Conservation (phyloP, 495 filamentous ascomycete species). For the Pyrenula aspistea region DNA sequence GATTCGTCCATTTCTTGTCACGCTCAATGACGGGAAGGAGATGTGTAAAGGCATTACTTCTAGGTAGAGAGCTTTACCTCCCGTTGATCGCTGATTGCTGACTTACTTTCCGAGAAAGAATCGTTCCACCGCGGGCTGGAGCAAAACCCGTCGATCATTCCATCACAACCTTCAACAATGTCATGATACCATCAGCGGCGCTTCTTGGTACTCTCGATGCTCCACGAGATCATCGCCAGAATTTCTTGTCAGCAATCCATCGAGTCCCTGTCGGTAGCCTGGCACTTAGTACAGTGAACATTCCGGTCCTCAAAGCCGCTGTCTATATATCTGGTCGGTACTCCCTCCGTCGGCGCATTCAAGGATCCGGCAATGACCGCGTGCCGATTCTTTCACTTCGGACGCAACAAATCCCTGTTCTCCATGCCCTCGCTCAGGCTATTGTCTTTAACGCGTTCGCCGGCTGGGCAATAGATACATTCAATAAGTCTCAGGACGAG, state of each 20-base stretch:
- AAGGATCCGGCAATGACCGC: constrained; percentile 4
- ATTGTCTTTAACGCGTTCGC: constrained; percentile 18
- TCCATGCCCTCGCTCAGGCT: constrained; percentile 16
- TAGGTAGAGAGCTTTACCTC: constrained; percentile 4
- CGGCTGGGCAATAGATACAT: constrained; percentile 6
- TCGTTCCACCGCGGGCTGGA: constrained; percentile 14
- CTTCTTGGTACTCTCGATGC: constrained; percentile 15
- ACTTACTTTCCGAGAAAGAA: background rate
- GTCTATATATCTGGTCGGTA: constrained; percentile 18
- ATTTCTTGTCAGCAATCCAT: constrained; percentile 17
- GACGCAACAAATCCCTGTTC: constrained; percentile 22
- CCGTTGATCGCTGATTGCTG: constrained; percentile 2
- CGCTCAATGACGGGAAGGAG: constrained; percentile 14
- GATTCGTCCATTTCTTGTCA: constrained; percentile 22
- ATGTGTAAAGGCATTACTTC: constrained; percentile 21
- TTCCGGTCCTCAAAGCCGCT: constrained; percentile 13
- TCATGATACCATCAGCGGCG: constrained; percentile 14
- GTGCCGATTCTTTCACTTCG: constrained; percentile 20
- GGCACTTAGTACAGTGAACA: constrained; percentile 9
- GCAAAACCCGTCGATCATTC: constrained; percentile 21
- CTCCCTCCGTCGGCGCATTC: constrained; percentile 17
- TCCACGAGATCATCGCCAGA: constrained; percentile 7
- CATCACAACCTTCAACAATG: constrained; percentile 22
- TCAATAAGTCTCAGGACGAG: constrained; percentile 3
- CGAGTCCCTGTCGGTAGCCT: constrained; percentile 19